Conservation (phyloP, 371 early-diverging fungal genomes). For the Blakeslea trispora region DNA sequence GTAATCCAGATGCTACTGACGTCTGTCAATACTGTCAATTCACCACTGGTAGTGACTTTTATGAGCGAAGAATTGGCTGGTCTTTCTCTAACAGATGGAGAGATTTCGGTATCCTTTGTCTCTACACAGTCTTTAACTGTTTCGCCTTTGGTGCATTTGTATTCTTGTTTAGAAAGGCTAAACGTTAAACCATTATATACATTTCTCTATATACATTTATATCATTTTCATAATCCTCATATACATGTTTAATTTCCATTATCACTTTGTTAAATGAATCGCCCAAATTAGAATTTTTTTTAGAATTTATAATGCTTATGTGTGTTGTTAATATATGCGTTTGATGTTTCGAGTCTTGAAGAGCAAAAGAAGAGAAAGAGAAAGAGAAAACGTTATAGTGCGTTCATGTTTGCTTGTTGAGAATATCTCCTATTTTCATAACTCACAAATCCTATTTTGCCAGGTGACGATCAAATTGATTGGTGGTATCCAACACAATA, state of each 20-base stretch:
- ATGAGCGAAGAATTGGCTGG: constrained; percentile 57
- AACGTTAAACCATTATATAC: constrained; percentile 29
- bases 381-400: too few relatives aligned
- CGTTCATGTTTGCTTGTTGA: too few relatives aligned
- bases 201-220: constrained; percentile 4
- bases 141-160: constrained; percentile 53
- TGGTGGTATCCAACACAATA: too few relatives aligned
- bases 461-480: too few relatives aligned
- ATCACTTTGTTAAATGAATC: not conserved
- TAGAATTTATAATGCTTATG: too few relatives aligned
- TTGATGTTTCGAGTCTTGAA: too few relatives aligned
- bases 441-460: too few relatives aligned
- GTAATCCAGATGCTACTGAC: constrained; percentile 46
- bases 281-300: too few relatives aligned
- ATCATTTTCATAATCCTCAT: constrained; percentile 2
- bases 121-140: constrained; percentile 61
- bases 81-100: constrained; percentile 69
- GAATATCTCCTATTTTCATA: too few relatives aligned
- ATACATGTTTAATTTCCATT: not conserved
- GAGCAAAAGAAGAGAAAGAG: too few relatives aligned
- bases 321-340: too few relatives aligned
- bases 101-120: constrained; percentile 69
- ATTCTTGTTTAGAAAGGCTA: constrained; percentile 48
- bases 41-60: constrained; percentile 62
- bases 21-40: constrained; percentile 72